A percentile compares a stretch with the other conserved stretches of the same genome.
These are phyloP conservation scores for Rostrohypoxylon terebratum DNA, from an alignment of 495 filamentous ascomycete species.

Conservation along the genomic window DNA sequence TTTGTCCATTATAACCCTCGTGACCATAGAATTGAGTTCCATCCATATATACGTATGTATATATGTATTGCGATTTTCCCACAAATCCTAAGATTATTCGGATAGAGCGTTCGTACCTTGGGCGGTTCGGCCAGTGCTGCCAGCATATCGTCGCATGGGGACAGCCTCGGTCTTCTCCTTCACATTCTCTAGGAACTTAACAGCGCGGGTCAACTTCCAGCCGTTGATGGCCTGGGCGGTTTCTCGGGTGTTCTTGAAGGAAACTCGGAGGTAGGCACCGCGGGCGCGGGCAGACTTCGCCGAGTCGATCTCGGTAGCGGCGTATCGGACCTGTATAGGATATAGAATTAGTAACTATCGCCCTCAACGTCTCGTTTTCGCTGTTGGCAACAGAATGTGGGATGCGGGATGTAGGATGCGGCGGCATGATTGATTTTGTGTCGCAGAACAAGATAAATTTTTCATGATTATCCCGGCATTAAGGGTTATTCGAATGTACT, in stretches of 20 bases:
- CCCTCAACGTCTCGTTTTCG: neutral
- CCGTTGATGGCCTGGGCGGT: conserved; percentile 98
- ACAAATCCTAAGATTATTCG: neutral
- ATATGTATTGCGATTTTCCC: neutral
- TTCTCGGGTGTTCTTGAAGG: conserved; percentile 99
- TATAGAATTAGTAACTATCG: conserved; percentile 53
- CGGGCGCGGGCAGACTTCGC: conserved; percentile 96
- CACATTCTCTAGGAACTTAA: conserved; percentile 97
- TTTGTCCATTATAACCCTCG: neutral
- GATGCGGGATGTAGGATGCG: neutral
- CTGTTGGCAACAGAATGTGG: neutral
- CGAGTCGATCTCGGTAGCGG: conserved; percentile 85
- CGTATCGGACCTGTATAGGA: conserved; percentile 89
- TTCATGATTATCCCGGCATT: conserved; percentile 10
- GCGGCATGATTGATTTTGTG: conserved; percentile 10
- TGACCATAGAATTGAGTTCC: neutral
- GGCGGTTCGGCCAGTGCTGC: conserved; percentile 89
- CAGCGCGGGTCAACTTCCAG: conserved; percentile 96
- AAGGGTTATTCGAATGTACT: neutral
- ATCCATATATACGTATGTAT: neutral
- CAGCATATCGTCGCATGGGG: conserved; percentile 95
- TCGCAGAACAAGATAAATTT: neutral
- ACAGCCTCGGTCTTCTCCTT: conserved; percentile 94
- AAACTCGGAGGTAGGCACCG: conserved; percentile 97
- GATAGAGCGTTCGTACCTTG: conserved; percentile 81